Conservation (phyloP, 306 rosid genomes). For the Herpetospermum pedunculosum region DNA sequence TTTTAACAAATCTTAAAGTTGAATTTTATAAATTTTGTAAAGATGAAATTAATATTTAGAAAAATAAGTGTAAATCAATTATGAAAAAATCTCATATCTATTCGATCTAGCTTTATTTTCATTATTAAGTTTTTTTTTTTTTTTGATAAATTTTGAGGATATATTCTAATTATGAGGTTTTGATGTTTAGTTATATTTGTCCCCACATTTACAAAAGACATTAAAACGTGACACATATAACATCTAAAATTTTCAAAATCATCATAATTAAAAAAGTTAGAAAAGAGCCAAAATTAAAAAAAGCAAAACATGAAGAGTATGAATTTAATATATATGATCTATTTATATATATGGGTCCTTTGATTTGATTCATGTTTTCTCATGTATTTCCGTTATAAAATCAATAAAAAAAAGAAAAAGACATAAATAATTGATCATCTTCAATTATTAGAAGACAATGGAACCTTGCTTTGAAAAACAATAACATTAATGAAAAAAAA, state of each 20-base stretch:
- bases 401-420: not conserved
- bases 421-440: not conserved
- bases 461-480: not conserved
- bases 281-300: not conserved
- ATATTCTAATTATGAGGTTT: not conserved
- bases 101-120: not conserved
- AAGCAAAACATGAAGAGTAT: not conserved
- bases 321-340: not conserved
- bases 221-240: not conserved
- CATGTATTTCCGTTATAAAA: not conserved
- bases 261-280: not conserved
- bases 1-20: not conserved
- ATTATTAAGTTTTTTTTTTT: no score
- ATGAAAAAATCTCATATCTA: not conserved
- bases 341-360: not conserved
- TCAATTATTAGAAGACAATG: not conserved
- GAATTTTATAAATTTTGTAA: not conserved
- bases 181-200: not conserved
- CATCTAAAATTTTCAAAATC: not conserved
- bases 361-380: not conserved
- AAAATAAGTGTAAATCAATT: not conserved
- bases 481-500: no score
- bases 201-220: not conserved
- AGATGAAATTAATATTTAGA: not conserved
- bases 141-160: no score